phyloP scores from a whole-genome alignment of 345 rosid genomes.

The Excoecaria cochinchinensis region DNA sequence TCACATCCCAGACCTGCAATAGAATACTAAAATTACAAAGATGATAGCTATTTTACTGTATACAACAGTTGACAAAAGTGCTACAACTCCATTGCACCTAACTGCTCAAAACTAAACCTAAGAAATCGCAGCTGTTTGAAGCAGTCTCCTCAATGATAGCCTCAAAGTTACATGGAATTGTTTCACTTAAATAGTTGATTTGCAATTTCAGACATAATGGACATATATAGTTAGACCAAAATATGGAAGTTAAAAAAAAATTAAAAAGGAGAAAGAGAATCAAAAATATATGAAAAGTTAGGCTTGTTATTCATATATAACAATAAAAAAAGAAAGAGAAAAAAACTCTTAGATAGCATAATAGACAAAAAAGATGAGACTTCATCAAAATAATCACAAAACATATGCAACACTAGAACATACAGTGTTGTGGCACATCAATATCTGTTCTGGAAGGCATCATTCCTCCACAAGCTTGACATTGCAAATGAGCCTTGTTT shows the following conservation, averaged over 20 bases:
- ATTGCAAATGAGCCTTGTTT: conserved; percentile 65
- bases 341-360: background rate
- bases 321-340: background rate
- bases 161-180: background rate
- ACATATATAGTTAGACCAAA: background rate
- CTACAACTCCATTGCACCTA: background rate
- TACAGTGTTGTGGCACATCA: conserved; percentile 79
- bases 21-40: conserved; percentile 17
- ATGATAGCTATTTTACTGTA: background rate
- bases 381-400: background rate
- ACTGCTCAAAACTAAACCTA: conserved; percentile 5
- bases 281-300: background rate
- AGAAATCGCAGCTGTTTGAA: background rate
- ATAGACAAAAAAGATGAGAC: background rate
- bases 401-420: conserved; percentile 23
- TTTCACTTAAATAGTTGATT: background rate
- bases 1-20: conserved; percentile 84
- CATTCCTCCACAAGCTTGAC: conserved; percentile 83
- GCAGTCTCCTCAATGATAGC: background rate
- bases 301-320: background rate
- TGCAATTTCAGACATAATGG: conserved; percentile 4
- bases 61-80: background rate
- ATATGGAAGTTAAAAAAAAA: background rate
- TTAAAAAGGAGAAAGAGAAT: background rate
- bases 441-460: conserved; percentile 70